Base-by-base conservation (phyloP, 2,329 filamentous ascomycete species). In the Aspergillus fijiensis region DNA sequence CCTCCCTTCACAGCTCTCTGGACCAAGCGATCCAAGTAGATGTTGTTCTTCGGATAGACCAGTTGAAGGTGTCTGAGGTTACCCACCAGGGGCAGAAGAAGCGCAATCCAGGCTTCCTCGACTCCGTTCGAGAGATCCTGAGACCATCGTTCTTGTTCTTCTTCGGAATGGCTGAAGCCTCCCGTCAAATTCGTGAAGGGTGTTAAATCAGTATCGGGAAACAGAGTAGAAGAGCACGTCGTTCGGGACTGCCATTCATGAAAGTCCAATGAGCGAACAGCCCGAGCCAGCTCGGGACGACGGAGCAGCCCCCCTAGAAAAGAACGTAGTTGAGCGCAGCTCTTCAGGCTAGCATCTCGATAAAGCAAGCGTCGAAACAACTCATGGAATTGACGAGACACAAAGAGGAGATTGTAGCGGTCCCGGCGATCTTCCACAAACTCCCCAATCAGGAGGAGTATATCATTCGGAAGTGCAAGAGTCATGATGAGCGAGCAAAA, bases 391-490 rank as follows among this genome's bases (percentile, higher is more conserved):
- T 63, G 67, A 16, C 39, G 64, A 19, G 63, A 72, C 10, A 69
- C 66, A 47, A 71, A 68, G 12, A 70, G 50, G 11, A 72, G 64
- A 29, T 68, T 70, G 51, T 67, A 68, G 19, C 70, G 64, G 21
- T 73, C 70, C 49, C 48, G 21, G 21, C 65, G 66, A n/a, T 63
- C 54, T 42, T 72, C 63, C 25, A 72, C 49, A 3, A 63, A 65
- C 42, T 73, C 70, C 49, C 70, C 71, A 25, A 72, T 57, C 29
- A 72, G 55, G n/a, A 69, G 60, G 21, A 72, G 63, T 49, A 76
- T 64, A 57, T 74, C 72, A 62, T 70, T 70, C 23, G 73, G 61
- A 25, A 69, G 53, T 19, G 48, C 33, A 42, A 63, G 66, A 9
- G 66, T 62, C 67, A 72, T 72, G 11, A 55, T 64, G 39, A 56